Percentiles rank a stretch among this genome's conserved stretches.
phyloP scores from a whole-genome alignment of 352 stramenopile species.

The Peronospora farinosa region DNA sequence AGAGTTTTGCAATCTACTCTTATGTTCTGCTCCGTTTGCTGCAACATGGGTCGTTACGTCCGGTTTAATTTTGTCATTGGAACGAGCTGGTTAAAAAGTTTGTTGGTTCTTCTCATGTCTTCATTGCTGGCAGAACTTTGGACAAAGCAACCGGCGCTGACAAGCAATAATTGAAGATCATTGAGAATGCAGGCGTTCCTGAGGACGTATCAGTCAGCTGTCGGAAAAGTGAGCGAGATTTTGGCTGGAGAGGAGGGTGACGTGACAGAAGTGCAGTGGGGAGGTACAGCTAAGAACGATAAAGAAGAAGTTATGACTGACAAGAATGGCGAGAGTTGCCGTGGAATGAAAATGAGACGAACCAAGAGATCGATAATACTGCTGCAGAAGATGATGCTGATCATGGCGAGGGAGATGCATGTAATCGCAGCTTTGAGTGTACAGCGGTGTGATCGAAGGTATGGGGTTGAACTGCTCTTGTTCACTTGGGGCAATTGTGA shows the following conservation, averaged over 20 bases:
- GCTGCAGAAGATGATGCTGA: slow-evolving; percentile 1
- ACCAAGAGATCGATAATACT: slow-evolving; percentile 6
- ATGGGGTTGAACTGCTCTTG: slow-evolving; percentile 24
- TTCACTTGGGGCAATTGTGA: slow-evolving; percentile 39
- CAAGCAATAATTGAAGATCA: not conserved
- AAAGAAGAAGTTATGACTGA: slow-evolving; percentile 3
- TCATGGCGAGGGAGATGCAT: slow-evolving; percentile 17
- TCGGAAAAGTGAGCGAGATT: not conserved
- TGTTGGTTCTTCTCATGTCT: slow-evolving; percentile 13
- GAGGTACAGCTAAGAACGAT: not conserved
- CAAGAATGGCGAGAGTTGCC: not conserved
- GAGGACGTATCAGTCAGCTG: not conserved
- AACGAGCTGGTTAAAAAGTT: slow-evolving; percentile 1
- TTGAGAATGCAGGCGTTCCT: not conserved
- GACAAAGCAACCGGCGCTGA: slow-evolving; percentile 1
- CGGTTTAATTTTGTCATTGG: slow-evolving; percentile 5
- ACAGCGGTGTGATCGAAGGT: slow-evolving; percentile 39
- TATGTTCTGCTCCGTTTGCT: not conserved
- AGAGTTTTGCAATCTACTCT: not conserved
- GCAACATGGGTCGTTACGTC: slow-evolving; percentile 15
- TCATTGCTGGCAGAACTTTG: slow-evolving; percentile 6
- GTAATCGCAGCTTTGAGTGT: slow-evolving; percentile 44
- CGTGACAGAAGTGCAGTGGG: not conserved
- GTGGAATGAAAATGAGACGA: slow-evolving; percentile 12
- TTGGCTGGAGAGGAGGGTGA: not conserved